phyloP scores from a whole-genome alignment of 495 filamentous ascomycete genomes.

The Xylaria flabelliformis region DNA sequence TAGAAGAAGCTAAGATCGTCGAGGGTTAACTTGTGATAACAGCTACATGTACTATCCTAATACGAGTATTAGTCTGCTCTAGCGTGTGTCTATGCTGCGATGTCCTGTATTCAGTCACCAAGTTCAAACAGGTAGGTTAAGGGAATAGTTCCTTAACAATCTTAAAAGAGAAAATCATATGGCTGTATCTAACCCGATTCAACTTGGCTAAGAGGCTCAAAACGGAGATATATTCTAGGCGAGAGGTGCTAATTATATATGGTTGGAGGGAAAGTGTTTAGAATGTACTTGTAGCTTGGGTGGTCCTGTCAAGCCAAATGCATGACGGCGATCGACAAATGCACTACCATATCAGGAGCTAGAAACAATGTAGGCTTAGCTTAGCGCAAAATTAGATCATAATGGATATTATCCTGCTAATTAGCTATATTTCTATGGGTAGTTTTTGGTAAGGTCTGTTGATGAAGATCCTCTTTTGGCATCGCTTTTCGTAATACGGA shows the following conservation, averaged over 20 bases:
- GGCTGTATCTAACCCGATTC: conserved; percentile 16
- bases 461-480: not conserved
- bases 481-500: not conserved
- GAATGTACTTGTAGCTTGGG: not conserved
- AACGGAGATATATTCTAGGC: not conserved
- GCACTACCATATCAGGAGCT: conserved; percentile 1
- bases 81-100: not conserved
- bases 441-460: conserved; percentile 6
- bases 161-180: not conserved
- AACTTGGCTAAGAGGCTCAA: conserved; percentile 6
- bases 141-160: not conserved
- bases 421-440: conserved; percentile 4
- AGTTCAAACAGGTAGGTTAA: not conserved
- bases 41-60: conserved; percentile 1
- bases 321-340: conserved; percentile 19
- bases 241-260: not conserved
- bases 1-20: conserved; percentile 3
- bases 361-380: not conserved
- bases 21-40: not conserved
- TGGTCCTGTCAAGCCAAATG: conserved; percentile 14
- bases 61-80: not conserved
- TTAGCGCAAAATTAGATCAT: not conserved
- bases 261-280: not conserved
- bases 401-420: conserved; percentile 5
- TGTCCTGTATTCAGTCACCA: not conserved